phyloP scores from a whole-genome alignment of 352 stramenopile genomes.

The Globisporangium sylvaticum region DNA sequence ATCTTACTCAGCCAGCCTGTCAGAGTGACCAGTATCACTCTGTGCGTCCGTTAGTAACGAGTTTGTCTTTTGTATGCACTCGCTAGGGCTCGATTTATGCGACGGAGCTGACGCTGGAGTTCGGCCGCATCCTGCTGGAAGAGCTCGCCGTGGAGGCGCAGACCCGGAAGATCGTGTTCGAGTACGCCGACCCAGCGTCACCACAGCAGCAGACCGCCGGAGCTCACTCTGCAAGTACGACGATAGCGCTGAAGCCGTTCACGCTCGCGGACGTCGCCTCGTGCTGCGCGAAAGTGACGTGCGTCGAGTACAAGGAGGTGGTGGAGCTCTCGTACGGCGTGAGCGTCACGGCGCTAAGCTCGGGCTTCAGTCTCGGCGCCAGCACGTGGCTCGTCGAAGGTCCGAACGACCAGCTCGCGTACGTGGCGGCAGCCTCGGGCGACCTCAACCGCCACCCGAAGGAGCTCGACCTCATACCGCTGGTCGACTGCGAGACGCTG shows the following conservation, averaged over 20 bases:
- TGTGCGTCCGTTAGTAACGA: too few species aligned
- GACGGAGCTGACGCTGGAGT: conserved; percentile 63
- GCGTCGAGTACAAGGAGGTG: conserved; percentile 62
- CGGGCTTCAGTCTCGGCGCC: conserved; percentile 65
- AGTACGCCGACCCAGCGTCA: conserved; percentile 2
- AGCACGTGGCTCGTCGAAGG: conserved; percentile 73
- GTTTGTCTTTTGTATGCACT: too few species aligned
- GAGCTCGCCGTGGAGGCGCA: conserved; percentile 37
- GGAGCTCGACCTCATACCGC: conserved; percentile 67
- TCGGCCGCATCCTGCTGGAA: conserved; percentile 67
- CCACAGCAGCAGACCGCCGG: not conserved
- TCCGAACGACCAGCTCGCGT: conserved; percentile 63
- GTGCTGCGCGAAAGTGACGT: conserved; percentile 40
- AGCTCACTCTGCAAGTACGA: not conserved
- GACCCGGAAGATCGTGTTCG: conserved; percentile 10
- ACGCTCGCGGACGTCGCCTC: conserved; percentile 42
- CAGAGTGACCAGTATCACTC: too few species aligned
- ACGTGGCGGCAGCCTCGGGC: conserved; percentile 68
- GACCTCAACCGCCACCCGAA: conserved; percentile 85
- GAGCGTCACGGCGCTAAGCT: conserved; percentile 69
- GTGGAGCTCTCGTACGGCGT: conserved; percentile 60
- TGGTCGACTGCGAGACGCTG: conserved; percentile 77
- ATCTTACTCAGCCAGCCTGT: too few species aligned
- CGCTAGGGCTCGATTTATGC: conserved; percentile 67
- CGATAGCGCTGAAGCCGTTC: conserved; percentile 16